Percentiles rank a stretch among this genome's conserved stretches.
These are phyloP conservation scores for Zoysia matrella DNA, from an alignment of 202 grass and related monocot species.

Conservation along the genomic window DNA sequence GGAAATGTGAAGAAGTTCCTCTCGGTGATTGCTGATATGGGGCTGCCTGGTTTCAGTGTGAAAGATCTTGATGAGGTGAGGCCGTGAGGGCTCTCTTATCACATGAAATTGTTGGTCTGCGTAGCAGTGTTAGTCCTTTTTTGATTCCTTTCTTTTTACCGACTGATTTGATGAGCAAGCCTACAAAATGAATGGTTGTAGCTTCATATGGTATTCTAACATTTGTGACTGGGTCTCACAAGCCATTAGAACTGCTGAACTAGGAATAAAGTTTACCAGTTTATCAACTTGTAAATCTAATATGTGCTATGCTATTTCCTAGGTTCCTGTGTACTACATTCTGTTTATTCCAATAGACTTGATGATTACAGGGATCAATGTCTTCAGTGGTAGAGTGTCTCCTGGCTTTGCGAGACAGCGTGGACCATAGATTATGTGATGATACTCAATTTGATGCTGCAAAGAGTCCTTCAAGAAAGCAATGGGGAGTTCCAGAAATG, in stretches of 20 bases:
- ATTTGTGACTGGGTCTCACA: background rate
- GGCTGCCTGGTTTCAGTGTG: conserved; percentile 74
- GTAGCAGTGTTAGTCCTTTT: background rate
- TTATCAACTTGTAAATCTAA: conserved; percentile 6
- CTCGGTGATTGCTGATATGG: conserved; percentile 71
- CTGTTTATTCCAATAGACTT: background rate
- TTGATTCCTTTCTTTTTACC: background rate
- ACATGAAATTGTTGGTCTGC: conserved; percentile 14
- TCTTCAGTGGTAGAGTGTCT: conserved; percentile 81
- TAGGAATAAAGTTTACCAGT: background rate
- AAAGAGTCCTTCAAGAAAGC: conserved; percentile 65
- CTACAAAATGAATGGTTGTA: conserved; percentile 1
- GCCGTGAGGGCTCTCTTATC: conserved; percentile 40
- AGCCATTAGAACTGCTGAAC: background rate
- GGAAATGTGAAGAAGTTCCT: conserved; percentile 80
- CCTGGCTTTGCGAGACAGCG: conserved; percentile 66
- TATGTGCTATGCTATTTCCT: background rate
- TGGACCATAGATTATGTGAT: conserved; percentile 51
- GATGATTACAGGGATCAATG: conserved; percentile 51
- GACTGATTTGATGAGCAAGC: background rate
- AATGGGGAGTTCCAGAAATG: conserved; percentile 73
- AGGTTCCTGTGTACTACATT: conserved; percentile 17
- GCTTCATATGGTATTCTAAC: conserved; percentile 6
- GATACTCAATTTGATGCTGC: conserved; percentile 43
- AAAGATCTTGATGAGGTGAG: conserved; percentile 72